Percentiles rank a stretch among this genome's conserved stretches.
phyloP scores from a whole-genome alignment of 2,329 filamentous ascomycete genomes.

The Dactylella cylindrospora region DNA sequence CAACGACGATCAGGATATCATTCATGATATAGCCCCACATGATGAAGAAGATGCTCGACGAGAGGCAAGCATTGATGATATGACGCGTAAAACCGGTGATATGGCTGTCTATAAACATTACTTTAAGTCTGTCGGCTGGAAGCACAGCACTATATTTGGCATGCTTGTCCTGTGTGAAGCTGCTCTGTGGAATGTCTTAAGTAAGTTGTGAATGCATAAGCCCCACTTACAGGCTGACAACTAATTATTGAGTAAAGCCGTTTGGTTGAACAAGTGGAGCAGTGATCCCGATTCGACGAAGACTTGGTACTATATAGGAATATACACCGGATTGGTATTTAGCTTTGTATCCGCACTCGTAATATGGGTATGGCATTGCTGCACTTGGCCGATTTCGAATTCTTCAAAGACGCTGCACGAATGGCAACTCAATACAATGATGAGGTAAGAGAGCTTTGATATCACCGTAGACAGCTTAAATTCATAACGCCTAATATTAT shows the following conservation, averaged over 20 bases:
- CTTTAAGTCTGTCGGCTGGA: constrained; percentile 19
- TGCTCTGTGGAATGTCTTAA: constrained; percentile 10
- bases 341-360: background rate
- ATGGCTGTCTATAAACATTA: constrained; percentile 32
- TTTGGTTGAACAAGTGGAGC: constrained; percentile 39
- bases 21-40: constrained; percentile 11
- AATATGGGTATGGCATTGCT: constrained; percentile 18
- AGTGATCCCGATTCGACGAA: constrained; percentile 25
- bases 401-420: constrained; percentile 25
- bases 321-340: constrained; percentile 25
- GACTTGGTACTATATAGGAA: constrained; percentile 38
- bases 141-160: constrained; percentile 21
- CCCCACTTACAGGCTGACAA: too few species aligned
- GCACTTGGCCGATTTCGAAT: constrained; percentile 20
- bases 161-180: constrained; percentile 4
- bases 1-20: constrained; percentile 25
- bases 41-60: constrained; percentile 10
- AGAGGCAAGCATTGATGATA: constrained; percentile 23
- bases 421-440: constrained; percentile 39
- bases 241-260: constrained; percentile 1
- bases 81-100: constrained; percentile 33
- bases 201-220: background rate
- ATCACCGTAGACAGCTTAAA: too few species aligned
- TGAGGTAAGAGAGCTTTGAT: constrained; percentile 40
- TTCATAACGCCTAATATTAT: too few species aligned